Conservation (phyloP, 371 early-diverging fungal species). For the Cokeromyces recurvatus region DNA sequence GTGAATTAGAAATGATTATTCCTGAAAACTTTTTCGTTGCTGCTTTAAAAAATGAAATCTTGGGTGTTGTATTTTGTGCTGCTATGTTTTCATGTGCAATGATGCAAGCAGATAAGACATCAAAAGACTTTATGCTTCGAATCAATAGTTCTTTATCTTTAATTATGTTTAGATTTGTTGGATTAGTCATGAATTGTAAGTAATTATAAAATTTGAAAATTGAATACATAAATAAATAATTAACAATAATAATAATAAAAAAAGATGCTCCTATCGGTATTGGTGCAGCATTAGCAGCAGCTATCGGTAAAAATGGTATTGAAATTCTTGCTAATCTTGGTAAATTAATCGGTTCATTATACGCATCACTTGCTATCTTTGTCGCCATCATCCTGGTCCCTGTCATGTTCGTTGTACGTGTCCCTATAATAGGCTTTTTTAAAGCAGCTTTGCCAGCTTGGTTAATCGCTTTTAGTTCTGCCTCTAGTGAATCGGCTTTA, state of each 20-base stretch:
- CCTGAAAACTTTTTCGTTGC: slow-evolving; percentile 55
- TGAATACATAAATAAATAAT: too few species aligned
- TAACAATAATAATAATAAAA: neutral
- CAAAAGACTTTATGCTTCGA: slow-evolving; percentile 51
- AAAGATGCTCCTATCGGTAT: slow-evolving; percentile 71
- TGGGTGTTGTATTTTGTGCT: slow-evolving; percentile 65
- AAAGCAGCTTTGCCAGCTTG: slow-evolving; percentile 62
- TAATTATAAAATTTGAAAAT: neutral
- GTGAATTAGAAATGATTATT: slow-evolving; percentile 52
- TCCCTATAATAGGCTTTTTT: slow-evolving; percentile 57
- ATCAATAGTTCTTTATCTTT: slow-evolving; percentile 52
- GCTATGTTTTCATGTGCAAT: slow-evolving; percentile 68
- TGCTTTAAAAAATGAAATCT: slow-evolving; percentile 45
- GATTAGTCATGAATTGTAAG: slow-evolving; percentile 59
- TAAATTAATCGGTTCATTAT: slow-evolving; percentile 66
- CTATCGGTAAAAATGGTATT: slow-evolving; percentile 65
- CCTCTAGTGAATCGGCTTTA: slow-evolving; percentile 80
- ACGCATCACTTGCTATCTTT: slow-evolving; percentile 57
- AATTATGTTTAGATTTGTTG: slow-evolving; percentile 72
- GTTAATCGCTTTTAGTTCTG: slow-evolving; percentile 78
- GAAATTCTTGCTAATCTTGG: slow-evolving; percentile 59
- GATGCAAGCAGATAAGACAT: slow-evolving; percentile 47
- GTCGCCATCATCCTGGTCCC: slow-evolving; percentile 59
- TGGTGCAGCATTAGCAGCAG: slow-evolving; percentile 59
- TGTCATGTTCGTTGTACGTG: slow-evolving; percentile 51